These are phyloP conservation scores for Pestalotiopsis fici DNA, from an alignment of 2,329 filamentous ascomycete species.

Conservation along the genomic window DNA sequence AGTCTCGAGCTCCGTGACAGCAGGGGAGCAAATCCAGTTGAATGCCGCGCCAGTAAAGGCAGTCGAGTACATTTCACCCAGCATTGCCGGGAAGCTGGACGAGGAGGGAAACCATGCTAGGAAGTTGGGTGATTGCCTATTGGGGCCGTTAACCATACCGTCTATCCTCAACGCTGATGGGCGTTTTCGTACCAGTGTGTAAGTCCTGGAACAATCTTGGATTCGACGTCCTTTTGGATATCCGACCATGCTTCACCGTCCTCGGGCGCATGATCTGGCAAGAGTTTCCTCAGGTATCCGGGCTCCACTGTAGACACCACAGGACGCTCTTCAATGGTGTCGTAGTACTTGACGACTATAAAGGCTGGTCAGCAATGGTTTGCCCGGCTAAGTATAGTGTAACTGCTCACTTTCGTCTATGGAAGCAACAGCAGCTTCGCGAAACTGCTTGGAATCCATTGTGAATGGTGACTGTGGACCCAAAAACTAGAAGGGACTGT, in stretches of 20 bases:
- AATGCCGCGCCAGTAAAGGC: slow-evolving; percentile 90
- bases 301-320: slow-evolving; percentile 80
- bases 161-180: neutral
- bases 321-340: slow-evolving; percentile 67
- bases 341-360: slow-evolving; percentile 83
- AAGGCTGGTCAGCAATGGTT: slow-evolving; percentile 5
- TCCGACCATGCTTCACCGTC: slow-evolving; percentile 72
- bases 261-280: slow-evolving; percentile 67
- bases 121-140: slow-evolving; percentile 83
- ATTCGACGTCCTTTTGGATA: slow-evolving; percentile 82
- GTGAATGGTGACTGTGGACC: neutral
- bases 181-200: slow-evolving; percentile 70
- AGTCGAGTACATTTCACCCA: slow-evolving; percentile 90
- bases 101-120: slow-evolving; percentile 93
- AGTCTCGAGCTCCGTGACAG: slow-evolving; percentile 90
- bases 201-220: slow-evolving; percentile 86
- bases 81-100: slow-evolving; percentile 79
- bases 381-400: neutral
- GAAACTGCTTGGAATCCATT: slow-evolving; percentile 83
- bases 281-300: slow-evolving; percentile 80
- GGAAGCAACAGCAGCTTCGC: slow-evolving; percentile 72
- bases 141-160: neutral
- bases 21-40: slow-evolving; percentile 95
- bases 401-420: slow-evolving; percentile 75
- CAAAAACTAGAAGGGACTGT: neutral